phyloP scores from a whole-genome alignment of 2,329 filamentous ascomycete genomes.

The Fusarium sp. region DNA sequence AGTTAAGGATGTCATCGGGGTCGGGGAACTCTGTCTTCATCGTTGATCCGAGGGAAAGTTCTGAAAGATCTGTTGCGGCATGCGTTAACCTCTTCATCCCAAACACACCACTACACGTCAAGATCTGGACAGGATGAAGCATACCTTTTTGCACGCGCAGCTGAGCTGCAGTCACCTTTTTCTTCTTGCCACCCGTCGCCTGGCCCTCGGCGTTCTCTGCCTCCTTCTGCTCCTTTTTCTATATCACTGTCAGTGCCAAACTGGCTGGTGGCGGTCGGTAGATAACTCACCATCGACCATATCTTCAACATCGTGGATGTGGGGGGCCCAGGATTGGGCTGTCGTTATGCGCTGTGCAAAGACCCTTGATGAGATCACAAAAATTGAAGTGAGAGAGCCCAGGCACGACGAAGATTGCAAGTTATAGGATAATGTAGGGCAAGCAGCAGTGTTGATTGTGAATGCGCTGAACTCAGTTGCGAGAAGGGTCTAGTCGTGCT shows the following conservation, averaged over 20 bases:
- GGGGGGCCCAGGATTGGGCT: conserved; percentile 38
- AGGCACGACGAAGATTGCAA: neutral
- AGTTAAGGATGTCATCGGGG: conserved; percentile 87
- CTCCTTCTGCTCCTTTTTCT: conserved; percentile 98
- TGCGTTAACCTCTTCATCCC: conserved; percentile 11
- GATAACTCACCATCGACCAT: conserved; percentile 86
- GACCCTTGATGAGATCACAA: neutral
- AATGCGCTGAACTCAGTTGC: conserved; percentile 11
- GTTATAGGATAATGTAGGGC: neutral
- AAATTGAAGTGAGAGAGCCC: neutral
- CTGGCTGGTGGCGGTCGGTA: neutral
- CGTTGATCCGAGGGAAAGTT: conserved; percentile 79
- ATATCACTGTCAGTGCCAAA: conserved; percentile 42
- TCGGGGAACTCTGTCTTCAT: conserved; percentile 86
- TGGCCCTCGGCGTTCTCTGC: conserved; percentile 82
- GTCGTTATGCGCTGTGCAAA: conserved; percentile 13
- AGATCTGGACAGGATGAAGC: neutral
- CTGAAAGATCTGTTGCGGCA: conserved; percentile 72
- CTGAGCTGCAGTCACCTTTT: conserved; percentile 97
- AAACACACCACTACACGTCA: neutral
- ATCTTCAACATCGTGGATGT: conserved; percentile 89
- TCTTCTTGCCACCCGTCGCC: conserved; percentile 83
- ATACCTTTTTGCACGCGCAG: conserved; percentile 94
- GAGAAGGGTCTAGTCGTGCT: conserved; percentile 31
- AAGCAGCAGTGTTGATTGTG: conserved; percentile 7